Conservation (phyloP, 75 land plant genomes). For the Pinus tabuliformis region DNA sequence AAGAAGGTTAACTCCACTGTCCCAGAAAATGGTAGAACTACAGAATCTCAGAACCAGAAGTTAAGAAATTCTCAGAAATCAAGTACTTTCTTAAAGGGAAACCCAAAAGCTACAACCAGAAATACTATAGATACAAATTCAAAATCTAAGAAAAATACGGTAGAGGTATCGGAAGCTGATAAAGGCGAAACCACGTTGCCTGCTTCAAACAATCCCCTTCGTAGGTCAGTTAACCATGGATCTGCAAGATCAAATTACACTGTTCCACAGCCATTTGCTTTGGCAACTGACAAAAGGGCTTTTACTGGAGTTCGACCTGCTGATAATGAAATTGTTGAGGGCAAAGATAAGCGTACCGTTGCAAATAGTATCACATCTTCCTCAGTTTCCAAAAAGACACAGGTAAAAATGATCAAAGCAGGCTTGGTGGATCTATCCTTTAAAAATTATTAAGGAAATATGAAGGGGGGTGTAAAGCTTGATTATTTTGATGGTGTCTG, state of each 20-base stretch:
- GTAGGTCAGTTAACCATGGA: constrained; percentile 6
- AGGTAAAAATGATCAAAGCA: too few relatives aligned
- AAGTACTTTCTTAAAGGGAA: background rate
- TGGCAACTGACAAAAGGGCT: constrained; percentile 80
- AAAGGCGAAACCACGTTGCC: background rate
- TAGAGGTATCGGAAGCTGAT: background rate
- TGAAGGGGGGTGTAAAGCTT: too few relatives aligned
- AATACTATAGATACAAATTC: background rate
- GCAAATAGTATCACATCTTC: too few relatives aligned
- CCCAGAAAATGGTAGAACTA: background rate
- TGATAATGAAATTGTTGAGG: too few relatives aligned
- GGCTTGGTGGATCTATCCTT: too few relatives aligned
- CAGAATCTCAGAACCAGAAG: background rate
- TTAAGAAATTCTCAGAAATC: background rate
- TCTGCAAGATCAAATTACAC: constrained; percentile 39
- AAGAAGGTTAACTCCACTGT: background rate
- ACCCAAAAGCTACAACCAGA: background rate
- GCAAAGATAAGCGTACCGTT: too few relatives aligned
- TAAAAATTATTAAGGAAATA: too few relatives aligned
- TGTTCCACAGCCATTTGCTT: constrained; percentile 70
- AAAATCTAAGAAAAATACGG: background rate
- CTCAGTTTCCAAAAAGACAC: too few relatives aligned
- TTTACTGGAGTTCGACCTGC: constrained; percentile 20
- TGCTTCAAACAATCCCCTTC: background rate
- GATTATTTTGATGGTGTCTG: too few relatives aligned